Base-by-base conservation (phyloP, 2,329 filamentous ascomycete genomes). In the Cercospora zeae-maydis region DNA sequence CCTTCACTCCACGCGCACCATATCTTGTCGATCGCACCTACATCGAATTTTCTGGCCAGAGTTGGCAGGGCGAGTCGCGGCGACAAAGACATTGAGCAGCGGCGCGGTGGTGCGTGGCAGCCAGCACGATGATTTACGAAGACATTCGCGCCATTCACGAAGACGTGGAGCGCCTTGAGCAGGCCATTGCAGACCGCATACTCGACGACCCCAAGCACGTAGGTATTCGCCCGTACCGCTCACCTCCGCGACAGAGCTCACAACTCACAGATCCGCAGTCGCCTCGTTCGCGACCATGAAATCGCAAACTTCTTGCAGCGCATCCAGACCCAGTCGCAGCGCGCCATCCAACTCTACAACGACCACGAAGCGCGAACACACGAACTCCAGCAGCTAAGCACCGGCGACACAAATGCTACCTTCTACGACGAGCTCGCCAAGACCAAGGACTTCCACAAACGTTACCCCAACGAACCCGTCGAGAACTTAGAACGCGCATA, bases 401-500 rank as follows among this genome's bases (percentile, higher is more conserved):
- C 88, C 0, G 92, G 91, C 67, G 93, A 98, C 70, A 86, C 91
- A 0, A 92, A 97, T 75, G 90, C 92, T 47, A 88, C 93, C 67
- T 99, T 99, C 78, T 93, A 96, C 81, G 90, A 88, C 69, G 90
- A 96, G 73, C 80, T 96, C 14, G 82, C 85, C 62, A 86, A 88
- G 27, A 89, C 96, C 72, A 95, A 92, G 73, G 87, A 90, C 53
- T 96, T 96, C 75, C 93, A 99, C 77, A 86, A 88, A 63, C 87
- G 89, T 70, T 97, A 99, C 73, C 93, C 93, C 1, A 96, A 96
- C 78, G 92, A 97, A 75, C 92, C 91, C 31, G 91, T 96, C 53
- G 95, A 99, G 77, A 97, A 98, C 71, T 86, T 96, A 13, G 96
- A 99, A 79, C 86, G 89, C 69, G 90, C 93, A 36, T 99, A 99